Evolutionary conservation across 2,329 filamentous ascomycete species (phyloP).

Genomic region (Aureobasidium sp.): DNA sequence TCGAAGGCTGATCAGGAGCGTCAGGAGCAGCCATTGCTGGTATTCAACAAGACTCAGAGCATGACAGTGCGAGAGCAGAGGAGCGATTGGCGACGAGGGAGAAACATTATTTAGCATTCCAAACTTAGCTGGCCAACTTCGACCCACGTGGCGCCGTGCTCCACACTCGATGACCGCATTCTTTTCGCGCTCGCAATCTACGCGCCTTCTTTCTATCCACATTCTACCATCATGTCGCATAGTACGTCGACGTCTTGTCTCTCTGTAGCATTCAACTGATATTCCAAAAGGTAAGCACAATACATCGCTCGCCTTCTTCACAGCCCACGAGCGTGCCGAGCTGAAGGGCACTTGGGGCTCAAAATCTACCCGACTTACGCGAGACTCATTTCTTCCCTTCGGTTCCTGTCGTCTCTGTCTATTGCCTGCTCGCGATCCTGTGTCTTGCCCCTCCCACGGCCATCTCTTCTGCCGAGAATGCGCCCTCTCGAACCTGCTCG

Average conservation of each 20-base stretch:
- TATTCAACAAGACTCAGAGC: neutral
- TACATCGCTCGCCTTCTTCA: slow-evolving; percentile 88
- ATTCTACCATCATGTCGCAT: slow-evolving; percentile 17
- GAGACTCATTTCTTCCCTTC: slow-evolving; percentile 89
- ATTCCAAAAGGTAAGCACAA: slow-evolving; percentile 58
- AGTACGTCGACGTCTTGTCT: slow-evolving; percentile 15
- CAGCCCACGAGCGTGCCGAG: slow-evolving; percentile 75
- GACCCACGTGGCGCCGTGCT: neutral
- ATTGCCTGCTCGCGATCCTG: slow-evolving; percentile 68
- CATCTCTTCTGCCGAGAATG: slow-evolving; percentile 96
- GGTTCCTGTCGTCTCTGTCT: slow-evolving; percentile 84
- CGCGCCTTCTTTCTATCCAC: neutral
- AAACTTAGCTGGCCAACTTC: slow-evolving; percentile 9
- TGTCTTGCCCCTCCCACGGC: slow-evolving; percentile 66
- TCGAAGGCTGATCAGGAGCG: slow-evolving; percentile 42
- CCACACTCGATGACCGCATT: neutral
- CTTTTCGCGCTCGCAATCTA: neutral
- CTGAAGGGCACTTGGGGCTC: slow-evolving; percentile 76
- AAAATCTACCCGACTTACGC: slow-evolving; percentile 71
- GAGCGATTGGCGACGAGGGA: neutral
- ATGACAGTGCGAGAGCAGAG: neutral
- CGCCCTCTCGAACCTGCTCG: slow-evolving; percentile 79
- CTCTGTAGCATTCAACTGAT: neutral
- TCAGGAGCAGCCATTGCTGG: neutral
- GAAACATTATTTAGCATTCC: slow-evolving; percentile 6